Base-by-base conservation (phyloP, 164 flowering plant species). In the Tetracentron sinense region DNA sequence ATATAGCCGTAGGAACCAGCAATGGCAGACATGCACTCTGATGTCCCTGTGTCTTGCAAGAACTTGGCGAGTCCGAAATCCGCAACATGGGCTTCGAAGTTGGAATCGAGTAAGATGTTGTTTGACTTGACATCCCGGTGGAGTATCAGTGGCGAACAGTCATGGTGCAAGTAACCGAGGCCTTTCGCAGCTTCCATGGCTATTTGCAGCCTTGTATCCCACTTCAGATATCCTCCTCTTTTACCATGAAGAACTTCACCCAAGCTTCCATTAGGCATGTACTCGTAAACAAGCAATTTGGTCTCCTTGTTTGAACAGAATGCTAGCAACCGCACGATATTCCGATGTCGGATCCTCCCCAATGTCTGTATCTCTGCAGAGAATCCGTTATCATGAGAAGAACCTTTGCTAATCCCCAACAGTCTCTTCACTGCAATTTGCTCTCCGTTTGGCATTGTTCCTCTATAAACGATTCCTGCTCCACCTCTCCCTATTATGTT, bases 1-100 rank as follows among this genome's bases (percentile, higher is more conserved):
- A 89, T 86, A 56, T 86, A 86, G 15, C 92, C 96, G 22, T 86
- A 88, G n/a, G 96, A 88, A 3, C 92, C 96, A 33, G 96, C 92
- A 63, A 88, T 82, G 17, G 87, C 84, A 50, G 96, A 89, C 88
- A 89, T 85, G 75, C 90, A 81, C 60, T 88, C 88, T 1, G 90
- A 83, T 6, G 85, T 64, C 16, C 88, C 90, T 2, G 66, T 71
- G 52, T 86, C 85, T 42, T 79, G 85, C 70, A 86, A 70, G 77
- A 82, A 82, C 76, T 83, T 89, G 33, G 96, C 92, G 0, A 89
- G 79, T 5, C 96, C 96, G 28, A 89, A 89, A 72, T 89, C 92
- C 0, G 96, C 96, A 0, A 89, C 86, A 72, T 82, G 88, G 57
- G 96, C 96, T 69, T 89, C 96, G 49, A 79, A 80, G 14, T 82